Base-by-base conservation (phyloP, 495 filamentous ascomycete genomes). In the Opeltia flavorubescens region DNA sequence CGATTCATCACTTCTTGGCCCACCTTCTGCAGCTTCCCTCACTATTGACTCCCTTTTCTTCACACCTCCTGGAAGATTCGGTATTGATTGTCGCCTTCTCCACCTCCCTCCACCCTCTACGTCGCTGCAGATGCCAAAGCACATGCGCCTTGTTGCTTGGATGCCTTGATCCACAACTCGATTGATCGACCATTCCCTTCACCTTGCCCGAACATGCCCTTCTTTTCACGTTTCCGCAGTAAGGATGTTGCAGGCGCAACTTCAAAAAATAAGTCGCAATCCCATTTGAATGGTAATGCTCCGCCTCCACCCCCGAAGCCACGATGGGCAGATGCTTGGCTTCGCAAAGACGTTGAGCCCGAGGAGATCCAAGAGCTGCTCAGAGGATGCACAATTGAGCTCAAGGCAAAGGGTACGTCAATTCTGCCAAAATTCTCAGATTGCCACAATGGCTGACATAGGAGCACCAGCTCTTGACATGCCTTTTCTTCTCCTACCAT, bases 401-500 rank as follows among this genome's bases (percentile, higher is more conserved):
- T 96, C 62, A 98, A 96, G 68, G 80, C 82, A 49, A 76, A 88
- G 86, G 91, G 91, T 94, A 76, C 62, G 77, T 18, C 11, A 1
- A 9, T 30, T 6, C n/a, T 9, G 20, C 20, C 50, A 47, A 55
- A 31, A 50, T 51, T 48, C 55, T 57, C 59, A 57, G 49, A 59
- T 54, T 53, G 35, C 47, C 59, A 55, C 59, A 35, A 47, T 36
- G 34, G 34, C 31, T 53, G 49, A 18, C 38, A n/a, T 41, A 41
- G 8, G 9, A 28, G 5, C 23, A 55, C 47, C 59, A 91, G 88
- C 79, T 52, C 78, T 95, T 53, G 82, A 91, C 59, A 81, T 84
- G 47, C 91, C 91, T 1, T 95, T 98, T 62, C 69, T 96, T 41
- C 80, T 98, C 17, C 76, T 98, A n/a, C 93, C 91, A 6, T 98